These are phyloP conservation scores for Penicillium corylophilum DNA, from an alignment of 2,329 filamentous ascomycete species.

Conservation along the genomic window DNA sequence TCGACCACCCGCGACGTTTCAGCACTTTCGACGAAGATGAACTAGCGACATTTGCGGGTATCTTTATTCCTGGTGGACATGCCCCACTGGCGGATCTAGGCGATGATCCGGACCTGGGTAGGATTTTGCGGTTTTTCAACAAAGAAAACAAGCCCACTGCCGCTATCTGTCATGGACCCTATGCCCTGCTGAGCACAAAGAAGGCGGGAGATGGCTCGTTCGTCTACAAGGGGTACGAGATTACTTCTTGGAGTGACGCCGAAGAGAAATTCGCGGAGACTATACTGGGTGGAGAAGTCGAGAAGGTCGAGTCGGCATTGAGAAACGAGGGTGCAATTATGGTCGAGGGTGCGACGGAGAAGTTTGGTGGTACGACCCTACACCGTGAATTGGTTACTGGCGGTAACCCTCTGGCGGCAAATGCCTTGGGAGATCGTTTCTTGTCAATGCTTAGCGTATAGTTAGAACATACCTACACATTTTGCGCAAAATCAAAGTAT, in stretches of 20 bases:
- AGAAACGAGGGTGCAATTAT: conserved; percentile 45
- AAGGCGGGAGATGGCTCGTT: conserved; percentile 37
- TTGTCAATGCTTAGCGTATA: conserved; percentile 33
- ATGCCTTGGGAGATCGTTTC: conserved; percentile 34
- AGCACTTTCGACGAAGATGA: conserved; percentile 42
- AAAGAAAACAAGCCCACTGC: conserved; percentile 44
- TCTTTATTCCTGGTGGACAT: conserved; percentile 50
- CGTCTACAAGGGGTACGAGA: conserved; percentile 48
- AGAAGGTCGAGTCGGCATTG: conserved; percentile 43
- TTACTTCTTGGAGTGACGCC: conserved; percentile 47
- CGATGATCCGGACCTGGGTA: conserved; percentile 42
- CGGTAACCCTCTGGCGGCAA: conserved; percentile 35
- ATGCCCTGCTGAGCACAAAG: conserved; percentile 46
- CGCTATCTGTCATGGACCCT: conserved; percentile 50
- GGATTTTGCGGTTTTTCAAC: conserved; percentile 46
- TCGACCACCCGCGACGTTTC: conserved; percentile 40
- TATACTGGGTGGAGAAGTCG: conserved; percentile 43
- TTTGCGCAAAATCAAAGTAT: too few species aligned
- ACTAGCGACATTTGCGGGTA: conserved; percentile 38
- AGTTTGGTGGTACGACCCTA: conserved; percentile 43
- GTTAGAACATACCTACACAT: not conserved
- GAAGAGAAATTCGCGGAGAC: conserved; percentile 51
- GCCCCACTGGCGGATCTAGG: conserved; percentile 46
- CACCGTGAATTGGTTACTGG: conserved; percentile 42
- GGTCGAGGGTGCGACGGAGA: conserved; percentile 43